Base-by-base conservation (phyloP, 1,284 basidiomycete genomes). In the Ustilago lituana region DNA sequence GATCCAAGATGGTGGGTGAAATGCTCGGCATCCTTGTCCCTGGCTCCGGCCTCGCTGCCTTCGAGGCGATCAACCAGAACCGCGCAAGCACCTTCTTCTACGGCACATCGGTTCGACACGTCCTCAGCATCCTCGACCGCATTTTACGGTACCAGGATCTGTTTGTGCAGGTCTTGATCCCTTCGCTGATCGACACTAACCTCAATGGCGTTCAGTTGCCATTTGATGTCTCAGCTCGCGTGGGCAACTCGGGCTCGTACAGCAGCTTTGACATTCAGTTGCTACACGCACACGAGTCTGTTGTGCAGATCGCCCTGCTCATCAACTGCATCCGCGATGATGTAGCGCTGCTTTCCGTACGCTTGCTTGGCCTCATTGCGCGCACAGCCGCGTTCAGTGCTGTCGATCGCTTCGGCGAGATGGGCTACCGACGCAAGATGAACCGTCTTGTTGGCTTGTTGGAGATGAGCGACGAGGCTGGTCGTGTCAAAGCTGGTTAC, bases 141-240 rank as follows among this genome's bases (percentile, higher is more conserved):
- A 87, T 92, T 0, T 85, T 97, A 52, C 90, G 92, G 55, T 86
- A 94, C 27, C 94, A 98, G 81, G 89, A 91, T 49, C 87, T 92
- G 48, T 98, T 95, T 84, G 85, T 94, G 40, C 93, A 97, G 60
- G 88, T 94, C 15, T 87, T 97, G 40, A 85, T 96, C 11, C 92
- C 94, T 3, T 84, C 91, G 4, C 86, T 95, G 6, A 84, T 87
- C 8, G 89, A 93, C 46, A 60, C 70, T 9, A 46, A 31, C 15
- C 48, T 59, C 35, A 54, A 40, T 29, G 73, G 73, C 22, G 57
- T 62, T 2, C 53, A 59, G 22, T 56, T 65, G 27, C 64, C 51
- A 15, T 71, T 72, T 20, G 72, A 76, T 29, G 57, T 74, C 17
- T 53, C 65, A n/a, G 40, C 67, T 6, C 57, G 62, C 10, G 60